Evolutionary conservation across 108 stramenopile genomes (phyloP), one percentile per base, ranked within the genome.

Genomic region (Skeletonema tropicum): DNA sequence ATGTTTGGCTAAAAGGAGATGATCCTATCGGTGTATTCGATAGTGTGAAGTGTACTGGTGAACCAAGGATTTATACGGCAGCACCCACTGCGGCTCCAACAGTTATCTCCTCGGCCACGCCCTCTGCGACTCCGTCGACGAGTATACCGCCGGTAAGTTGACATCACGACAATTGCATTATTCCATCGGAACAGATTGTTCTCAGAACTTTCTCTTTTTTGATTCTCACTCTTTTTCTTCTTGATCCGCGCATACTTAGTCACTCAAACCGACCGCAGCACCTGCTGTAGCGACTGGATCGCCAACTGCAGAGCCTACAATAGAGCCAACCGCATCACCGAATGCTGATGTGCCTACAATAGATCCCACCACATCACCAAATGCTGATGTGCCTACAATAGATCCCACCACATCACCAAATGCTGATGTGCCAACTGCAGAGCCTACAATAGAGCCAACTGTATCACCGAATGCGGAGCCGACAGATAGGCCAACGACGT

Each of bases 21-120:
- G 62, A 63, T 38, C 62, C 29, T 14, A 21, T 33, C 62, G 62
- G 48, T 19, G 48, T 17, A 49, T 49, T 49, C 6, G 48, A 49
- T 19, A 49, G 19, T 49, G 48, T 49, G 48, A n/a, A 17, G 17
- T 49, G 48, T 49, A 19, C 17, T 49, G 48, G 48, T 49, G 3
- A 4, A 17, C 48, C 48, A 19, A 49, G 17, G 19, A n/a, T n/a
- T 49, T 49, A 19, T 17, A 49, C 48, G n/a, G 48, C n/a, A 6
- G 48, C 15, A 3, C 48, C 48, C 19, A 19, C 48, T 49, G 48
- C 17, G 48, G 48, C 45, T n/a, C 45, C 45, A n/a, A 14, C 45
- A 4, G n/a, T n/a, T 11, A 12, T 8, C 9, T 8, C 9, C 35
- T 35, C 35, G 35, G 35, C 35, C 35, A 35, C 35, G 35, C 35